phyloP scores from a whole-genome alignment of 2,329 filamentous ascomycete species.

The Blastomyces gilchristii region DNA sequence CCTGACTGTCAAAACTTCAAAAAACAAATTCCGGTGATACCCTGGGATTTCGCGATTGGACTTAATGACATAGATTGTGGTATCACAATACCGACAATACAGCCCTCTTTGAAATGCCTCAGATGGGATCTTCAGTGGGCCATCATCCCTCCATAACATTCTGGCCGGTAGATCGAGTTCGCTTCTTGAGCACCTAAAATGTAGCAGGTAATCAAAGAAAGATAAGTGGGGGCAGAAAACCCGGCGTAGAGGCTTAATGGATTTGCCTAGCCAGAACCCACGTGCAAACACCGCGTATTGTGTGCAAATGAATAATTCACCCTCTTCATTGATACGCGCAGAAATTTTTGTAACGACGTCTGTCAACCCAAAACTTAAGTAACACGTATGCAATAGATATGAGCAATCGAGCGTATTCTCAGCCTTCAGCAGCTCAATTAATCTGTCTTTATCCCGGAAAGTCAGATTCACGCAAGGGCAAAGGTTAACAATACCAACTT shows the following conservation, averaged over 20 bases:
- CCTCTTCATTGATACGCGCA: background rate
- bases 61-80: background rate
- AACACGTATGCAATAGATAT: background rate
- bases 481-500: conserved; percentile 2
- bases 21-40: background rate
- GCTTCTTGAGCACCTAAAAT: background rate
- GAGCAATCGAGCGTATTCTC: background rate
- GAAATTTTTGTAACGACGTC: background rate
- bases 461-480: conserved; percentile 2
- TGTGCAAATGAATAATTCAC: conserved; percentile 3
- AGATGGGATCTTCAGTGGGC: too few relatives aligned
- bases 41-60: background rate
- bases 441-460: background rate
- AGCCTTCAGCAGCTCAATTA: background rate
- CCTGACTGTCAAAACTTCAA: background rate
- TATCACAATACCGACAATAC: conserved; percentile 5
- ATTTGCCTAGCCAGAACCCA: background rate
- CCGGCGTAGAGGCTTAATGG: background rate
- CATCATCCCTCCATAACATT: too few relatives aligned
- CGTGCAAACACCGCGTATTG: background rate
- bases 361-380: background rate
- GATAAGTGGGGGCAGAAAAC: conserved; percentile 1
- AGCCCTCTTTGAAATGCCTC: too few relatives aligned
- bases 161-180: background rate
- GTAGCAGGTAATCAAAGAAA: background rate